phyloP scores from a whole-genome alignment of 768 basidiomycete genomes.

The Suillus lakei region DNA sequence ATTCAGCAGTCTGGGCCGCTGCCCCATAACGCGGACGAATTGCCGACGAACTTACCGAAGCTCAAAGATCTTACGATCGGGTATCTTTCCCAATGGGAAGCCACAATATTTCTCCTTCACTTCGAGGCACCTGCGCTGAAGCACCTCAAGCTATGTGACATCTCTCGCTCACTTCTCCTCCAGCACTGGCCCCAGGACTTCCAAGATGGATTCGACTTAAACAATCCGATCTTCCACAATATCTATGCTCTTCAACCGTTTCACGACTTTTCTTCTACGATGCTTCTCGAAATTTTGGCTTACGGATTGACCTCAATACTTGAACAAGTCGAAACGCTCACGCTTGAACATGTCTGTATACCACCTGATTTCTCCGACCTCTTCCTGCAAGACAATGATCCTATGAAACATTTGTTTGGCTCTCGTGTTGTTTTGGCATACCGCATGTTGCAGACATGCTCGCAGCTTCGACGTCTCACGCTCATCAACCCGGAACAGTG shows the following conservation, averaged over 20 bases:
- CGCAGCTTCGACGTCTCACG: not conserved
- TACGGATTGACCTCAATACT: not conserved
- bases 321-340: constrained; percentile 10
- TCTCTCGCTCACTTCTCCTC: not conserved
- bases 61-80: constrained; percentile 11
- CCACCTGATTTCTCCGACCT: not conserved
- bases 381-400: not conserved
- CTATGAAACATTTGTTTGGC: not conserved
- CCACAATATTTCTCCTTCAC: not conserved
- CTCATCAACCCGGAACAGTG: constrained; percentile 2
- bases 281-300: constrained; percentile 8
- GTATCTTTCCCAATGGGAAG: constrained; percentile 10
- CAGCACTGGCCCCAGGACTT: not conserved
- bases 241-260: not conserved
- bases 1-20: not conserved
- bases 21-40: not conserved
- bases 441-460: not conserved
- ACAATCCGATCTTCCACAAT: not conserved
- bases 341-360: not conserved
- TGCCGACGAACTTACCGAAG: constrained; percentile 8
- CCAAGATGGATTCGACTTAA: not conserved
- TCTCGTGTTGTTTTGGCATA: not conserved
- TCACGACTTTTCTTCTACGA: constrained; percentile 1
- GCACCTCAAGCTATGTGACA: constrained; percentile 8
- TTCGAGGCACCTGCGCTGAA: constrained; percentile 11